Conservation (phyloP, 75 land plant species). For the Azolla pinnata region DNA sequence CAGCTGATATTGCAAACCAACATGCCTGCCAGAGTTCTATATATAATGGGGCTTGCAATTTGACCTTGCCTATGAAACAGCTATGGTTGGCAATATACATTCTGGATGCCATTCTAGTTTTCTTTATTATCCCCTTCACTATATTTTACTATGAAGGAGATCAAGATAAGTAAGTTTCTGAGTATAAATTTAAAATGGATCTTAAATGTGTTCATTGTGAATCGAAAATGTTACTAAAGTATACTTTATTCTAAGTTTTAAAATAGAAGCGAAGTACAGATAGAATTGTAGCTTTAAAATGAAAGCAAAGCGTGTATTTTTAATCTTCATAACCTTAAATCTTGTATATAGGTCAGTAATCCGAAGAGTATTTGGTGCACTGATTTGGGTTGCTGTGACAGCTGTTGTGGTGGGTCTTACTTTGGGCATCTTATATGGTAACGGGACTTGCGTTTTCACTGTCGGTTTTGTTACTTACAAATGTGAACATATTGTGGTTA, state of each 20-base stretch:
- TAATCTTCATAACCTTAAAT: too few relatives aligned
- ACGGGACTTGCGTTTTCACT: too few relatives aligned
- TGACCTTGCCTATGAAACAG: constrained; percentile 89
- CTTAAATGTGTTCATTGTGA: neutral
- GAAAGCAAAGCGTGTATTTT: too few relatives aligned
- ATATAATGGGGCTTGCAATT: constrained; percentile 81
- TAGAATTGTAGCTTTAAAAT: too few relatives aligned
- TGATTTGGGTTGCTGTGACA: constrained; percentile 57
- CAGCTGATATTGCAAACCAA: constrained; percentile 88
- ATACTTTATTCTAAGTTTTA: too few relatives aligned
- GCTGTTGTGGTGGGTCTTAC: constrained; percentile 65
- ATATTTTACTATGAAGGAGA: constrained; percentile 98
- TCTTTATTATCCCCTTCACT: constrained; percentile 86
- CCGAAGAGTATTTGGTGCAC: constrained; percentile 54
- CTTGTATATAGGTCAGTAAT: constrained; percentile 49
- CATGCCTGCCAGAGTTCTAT: constrained; percentile 77
- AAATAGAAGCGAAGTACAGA: too few relatives aligned
- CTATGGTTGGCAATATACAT: constrained; percentile 90
- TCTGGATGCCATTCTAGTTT: constrained; percentile 72
- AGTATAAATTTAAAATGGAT: neutral
- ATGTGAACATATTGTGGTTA: too few relatives aligned
- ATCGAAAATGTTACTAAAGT: too few relatives aligned
- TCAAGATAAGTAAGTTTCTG: constrained; percentile 60
- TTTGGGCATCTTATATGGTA: constrained; percentile 86
- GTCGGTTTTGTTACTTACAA: too few relatives aligned